Percentiles rank a stretch among this genome's conserved stretches.
Conservation (phyloP, 805 yeast species). For the Ogataea zsoltii region DNA sequence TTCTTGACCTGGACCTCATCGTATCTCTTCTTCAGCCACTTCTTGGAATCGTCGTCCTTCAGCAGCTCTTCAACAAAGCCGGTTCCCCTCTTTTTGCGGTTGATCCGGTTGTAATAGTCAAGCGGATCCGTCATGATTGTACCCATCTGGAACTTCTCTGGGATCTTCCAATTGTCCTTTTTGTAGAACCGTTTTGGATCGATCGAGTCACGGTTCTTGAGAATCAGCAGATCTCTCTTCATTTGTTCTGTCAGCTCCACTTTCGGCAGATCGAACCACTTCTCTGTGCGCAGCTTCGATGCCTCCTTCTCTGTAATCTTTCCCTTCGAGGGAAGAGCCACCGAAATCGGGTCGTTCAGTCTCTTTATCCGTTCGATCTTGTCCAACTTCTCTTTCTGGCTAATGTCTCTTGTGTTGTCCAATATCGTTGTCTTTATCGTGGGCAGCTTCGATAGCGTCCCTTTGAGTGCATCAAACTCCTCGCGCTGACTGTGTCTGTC, state of each 20-base stretch:
- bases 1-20: slow-evolving; percentile 69
- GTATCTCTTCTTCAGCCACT: slow-evolving; percentile 84
- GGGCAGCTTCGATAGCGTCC: slow-evolving; percentile 35
- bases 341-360: slow-evolving; percentile 46
- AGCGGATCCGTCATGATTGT: slow-evolving; percentile 81
- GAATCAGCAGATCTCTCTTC: slow-evolving; percentile 73
- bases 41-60: slow-evolving; percentile 65
- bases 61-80: slow-evolving; percentile 83
- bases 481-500: slow-evolving; percentile 33
- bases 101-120: slow-evolving; percentile 72
- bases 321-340: slow-evolving; percentile 23
- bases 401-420: slow-evolving; percentile 31
- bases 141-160: slow-evolving; percentile 75
- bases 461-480: slow-evolving; percentile 30
- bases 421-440: slow-evolving; percentile 40
- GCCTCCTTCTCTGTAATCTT: slow-evolving; percentile 43
- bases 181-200: slow-evolving; percentile 96
- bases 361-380: slow-evolving; percentile 16
- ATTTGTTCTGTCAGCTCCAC: slow-evolving; percentile 70
- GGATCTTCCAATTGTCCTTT: slow-evolving; percentile 67
- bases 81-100: slow-evolving; percentile 69
- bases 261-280: slow-evolving; percentile 83
- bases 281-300: slow-evolving; percentile 22
- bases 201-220: slow-evolving; percentile 84
- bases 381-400: slow-evolving; percentile 9